Evolutionary conservation across 768 basidiomycete genomes (phyloP).

Genomic region (Multifurca ochricompacta): DNA sequence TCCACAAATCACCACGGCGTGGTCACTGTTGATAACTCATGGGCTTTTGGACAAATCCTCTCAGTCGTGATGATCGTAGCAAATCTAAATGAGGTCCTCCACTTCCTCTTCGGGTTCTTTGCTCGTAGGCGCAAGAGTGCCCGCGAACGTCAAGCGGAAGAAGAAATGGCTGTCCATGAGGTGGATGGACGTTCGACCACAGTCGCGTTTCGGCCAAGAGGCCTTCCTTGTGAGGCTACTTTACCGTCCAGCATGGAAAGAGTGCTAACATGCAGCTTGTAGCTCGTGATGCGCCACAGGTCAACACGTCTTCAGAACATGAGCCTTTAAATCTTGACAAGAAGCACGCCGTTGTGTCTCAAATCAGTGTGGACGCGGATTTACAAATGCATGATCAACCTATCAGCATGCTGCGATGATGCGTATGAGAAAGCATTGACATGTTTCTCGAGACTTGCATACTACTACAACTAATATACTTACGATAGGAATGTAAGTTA

Average conservation of each 20-base stretch:
- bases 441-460: not conserved
- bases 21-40: not conserved
- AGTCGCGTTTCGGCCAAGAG: not conserved
- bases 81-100: constrained; percentile 2
- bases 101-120: constrained; percentile 2
- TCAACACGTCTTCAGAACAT: not conserved
- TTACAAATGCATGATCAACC: not conserved
- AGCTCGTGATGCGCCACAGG: not conserved
- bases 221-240: not conserved
- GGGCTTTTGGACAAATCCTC: constrained; percentile 16
- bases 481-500: not conserved
- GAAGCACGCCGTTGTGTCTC: not conserved
- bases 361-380: not conserved
- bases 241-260: not conserved
- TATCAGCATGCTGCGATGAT: constrained; percentile 1
- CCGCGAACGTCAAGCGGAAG: not conserved
- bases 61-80: constrained; percentile 12
- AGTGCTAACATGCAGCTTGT: not conserved
- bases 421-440: not conserved
- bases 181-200: not conserved
- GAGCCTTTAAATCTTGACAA: not conserved
- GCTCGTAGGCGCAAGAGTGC: not conserved
- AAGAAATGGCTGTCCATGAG: not conserved
- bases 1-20: not conserved
- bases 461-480: not conserved